Conservation (phyloP, 352 stramenopile species). For the Achlya hypogyna region DNA sequence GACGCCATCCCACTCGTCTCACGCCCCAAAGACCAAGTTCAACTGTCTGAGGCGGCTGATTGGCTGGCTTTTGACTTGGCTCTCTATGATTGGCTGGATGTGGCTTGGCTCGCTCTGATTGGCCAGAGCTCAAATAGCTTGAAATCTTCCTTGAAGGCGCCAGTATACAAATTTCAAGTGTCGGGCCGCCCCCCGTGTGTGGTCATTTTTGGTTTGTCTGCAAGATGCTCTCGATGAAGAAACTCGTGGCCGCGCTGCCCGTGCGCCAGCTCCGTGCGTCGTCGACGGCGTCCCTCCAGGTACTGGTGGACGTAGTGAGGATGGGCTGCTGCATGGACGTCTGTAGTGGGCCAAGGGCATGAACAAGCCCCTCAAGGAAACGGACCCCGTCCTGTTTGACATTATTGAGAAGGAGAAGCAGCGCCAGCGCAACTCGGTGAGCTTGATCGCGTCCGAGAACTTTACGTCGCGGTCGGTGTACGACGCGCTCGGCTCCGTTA, state of each 20-base stretch:
- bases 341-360: constrained; percentile 60
- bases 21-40: background rate
- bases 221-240: constrained; percentile 12
- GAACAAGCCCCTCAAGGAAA: constrained; percentile 82
- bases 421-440: constrained; percentile 95
- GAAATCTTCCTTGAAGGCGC: background rate
- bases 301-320: background rate
- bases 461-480: constrained; percentile 97
- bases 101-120: background rate
- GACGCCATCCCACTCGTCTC: background rate
- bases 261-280: constrained; percentile 7
- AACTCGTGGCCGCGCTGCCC: background rate
- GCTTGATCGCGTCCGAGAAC: constrained; percentile 99
- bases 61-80: too few relatives aligned
- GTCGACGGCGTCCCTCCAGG: constrained; percentile 13
- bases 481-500: constrained; percentile 95
- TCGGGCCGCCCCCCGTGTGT: background rate
- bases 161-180: constrained; percentile 13
- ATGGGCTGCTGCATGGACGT: background rate
- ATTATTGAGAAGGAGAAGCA: constrained; percentile 98
- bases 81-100: background rate
- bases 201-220: constrained; percentile 6
- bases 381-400: constrained; percentile 89
- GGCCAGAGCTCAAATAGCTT: background rate
- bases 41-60: too few relatives aligned